Conservation (phyloP, 192 early-diverging fungal genomes). For the Coemansia sp. region DNA sequence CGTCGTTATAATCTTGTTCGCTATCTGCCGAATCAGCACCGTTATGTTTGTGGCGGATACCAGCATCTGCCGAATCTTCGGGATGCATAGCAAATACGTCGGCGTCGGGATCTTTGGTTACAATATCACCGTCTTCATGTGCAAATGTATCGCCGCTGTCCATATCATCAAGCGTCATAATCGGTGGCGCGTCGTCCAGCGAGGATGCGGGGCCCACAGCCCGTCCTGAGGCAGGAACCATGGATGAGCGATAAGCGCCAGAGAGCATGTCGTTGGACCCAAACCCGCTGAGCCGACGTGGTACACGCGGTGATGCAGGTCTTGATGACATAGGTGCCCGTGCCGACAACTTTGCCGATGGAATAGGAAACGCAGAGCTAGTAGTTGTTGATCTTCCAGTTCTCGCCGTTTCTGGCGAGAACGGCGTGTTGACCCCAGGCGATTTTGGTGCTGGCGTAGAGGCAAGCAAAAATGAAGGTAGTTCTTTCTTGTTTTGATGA, state of each 20-base stretch:
- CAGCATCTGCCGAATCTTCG: background rate
- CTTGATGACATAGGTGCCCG: slow-evolving; percentile 23
- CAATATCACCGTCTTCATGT: background rate
- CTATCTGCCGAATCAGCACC: slow-evolving; percentile 7
- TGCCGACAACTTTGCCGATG: slow-evolving; percentile 9
- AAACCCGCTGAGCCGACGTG: slow-evolving; percentile 50
- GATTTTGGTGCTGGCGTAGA: slow-evolving; percentile 31
- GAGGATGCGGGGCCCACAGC: slow-evolving; percentile 16
- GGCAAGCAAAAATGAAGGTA: slow-evolving; percentile 50
- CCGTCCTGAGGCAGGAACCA: background rate
- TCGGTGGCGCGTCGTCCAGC: slow-evolving; percentile 50
- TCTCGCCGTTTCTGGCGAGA: slow-evolving; percentile 19
- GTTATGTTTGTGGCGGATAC: background rate
- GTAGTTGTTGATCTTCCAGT: slow-evolving; percentile 13
- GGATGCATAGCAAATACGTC: slow-evolving; percentile 12
- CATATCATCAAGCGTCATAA: slow-evolving; percentile 46
- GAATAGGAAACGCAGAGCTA: slow-evolving; percentile 11
- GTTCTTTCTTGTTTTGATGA: slow-evolving; percentile 33
- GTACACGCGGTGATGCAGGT: slow-evolving; percentile 34
- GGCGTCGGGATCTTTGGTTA: slow-evolving; percentile 6
- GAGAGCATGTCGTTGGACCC: slow-evolving; percentile 56
- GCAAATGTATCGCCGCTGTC: slow-evolving; percentile 13
- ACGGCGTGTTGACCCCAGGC: slow-evolving; percentile 16
- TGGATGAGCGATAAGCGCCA: slow-evolving; percentile 30
- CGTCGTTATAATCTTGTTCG: slow-evolving; percentile 34